Percentiles rank a stretch among this genome's conserved stretches.
phyloP scores from a whole-genome alignment of 2,329 filamentous ascomycete genomes.

The Clonostachys chloroleuca region DNA sequence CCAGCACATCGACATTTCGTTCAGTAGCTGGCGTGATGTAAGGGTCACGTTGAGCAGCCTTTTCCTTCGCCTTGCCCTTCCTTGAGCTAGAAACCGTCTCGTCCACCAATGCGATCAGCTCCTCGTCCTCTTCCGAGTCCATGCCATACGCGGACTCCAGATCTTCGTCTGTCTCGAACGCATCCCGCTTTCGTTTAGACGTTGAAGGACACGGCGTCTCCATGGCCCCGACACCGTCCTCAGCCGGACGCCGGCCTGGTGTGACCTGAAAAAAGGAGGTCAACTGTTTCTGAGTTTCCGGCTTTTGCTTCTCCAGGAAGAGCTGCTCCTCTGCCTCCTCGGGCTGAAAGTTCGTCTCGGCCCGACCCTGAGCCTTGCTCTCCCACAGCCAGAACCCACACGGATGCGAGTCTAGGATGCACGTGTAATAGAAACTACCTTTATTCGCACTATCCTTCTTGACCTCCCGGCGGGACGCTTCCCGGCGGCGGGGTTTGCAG shows the following conservation, averaged over 20 bases:
- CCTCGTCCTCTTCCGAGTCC: slow-evolving; percentile 12
- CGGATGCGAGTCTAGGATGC: slow-evolving; percentile 18
- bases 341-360: slow-evolving; percentile 11
- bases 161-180: neutral
- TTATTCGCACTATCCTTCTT: slow-evolving; percentile 28
- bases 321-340: neutral
- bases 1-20: slow-evolving; percentile 10
- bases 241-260: neutral
- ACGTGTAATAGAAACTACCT: slow-evolving; percentile 36
- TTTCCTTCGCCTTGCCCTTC: neutral
- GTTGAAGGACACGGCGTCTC: slow-evolving; percentile 9
- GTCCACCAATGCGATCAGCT: slow-evolving; percentile 26
- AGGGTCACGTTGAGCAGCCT: slow-evolving; percentile 3
- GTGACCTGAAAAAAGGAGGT: slow-evolving; percentile 1
- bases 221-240: slow-evolving; percentile 2
- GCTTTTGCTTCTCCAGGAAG: neutral
- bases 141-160: neutral
- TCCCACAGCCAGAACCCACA: slow-evolving; percentile 42
- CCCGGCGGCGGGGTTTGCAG: slow-evolving; percentile 29
- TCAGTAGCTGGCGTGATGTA: slow-evolving; percentile 17
- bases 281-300: neutral
- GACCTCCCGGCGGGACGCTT: slow-evolving; percentile 25
- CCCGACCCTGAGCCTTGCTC: slow-evolving; percentile 25
- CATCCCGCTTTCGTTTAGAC: slow-evolving; percentile 20
- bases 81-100: slow-evolving; percentile 18